A percentile compares a stretch with the other conserved stretches of the same genome.
These are phyloP conservation scores for Cicer chorassanicum DNA, from an alignment of 306 rosid genomes.

Conservation along the genomic window DNA sequence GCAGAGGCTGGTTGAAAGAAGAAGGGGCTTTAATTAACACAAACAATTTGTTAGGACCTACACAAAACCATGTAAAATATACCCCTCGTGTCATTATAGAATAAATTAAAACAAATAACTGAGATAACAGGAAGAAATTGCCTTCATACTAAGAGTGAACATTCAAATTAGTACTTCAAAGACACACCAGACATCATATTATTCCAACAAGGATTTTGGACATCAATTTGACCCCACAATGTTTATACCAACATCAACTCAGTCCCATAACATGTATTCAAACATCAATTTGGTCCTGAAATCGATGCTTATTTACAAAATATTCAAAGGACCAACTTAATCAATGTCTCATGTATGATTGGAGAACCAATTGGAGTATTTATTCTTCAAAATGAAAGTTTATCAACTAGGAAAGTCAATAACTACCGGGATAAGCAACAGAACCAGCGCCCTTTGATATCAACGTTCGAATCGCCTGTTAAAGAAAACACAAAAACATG, in stretches of 20 bases:
- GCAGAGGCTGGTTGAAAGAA: conserved; percentile 72
- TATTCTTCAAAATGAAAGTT: not conserved
- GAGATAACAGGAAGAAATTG: conserved; percentile 9
- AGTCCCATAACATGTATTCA: not conserved
- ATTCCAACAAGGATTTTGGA: conserved; percentile 17
- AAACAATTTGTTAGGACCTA: conserved; percentile 78
- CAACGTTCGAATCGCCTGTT: conserved; percentile 78
- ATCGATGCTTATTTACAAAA: conserved; percentile 11
- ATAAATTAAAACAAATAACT: conserved; percentile 33
- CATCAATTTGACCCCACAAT: not conserved
- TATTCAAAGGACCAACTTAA: conserved; percentile 7
- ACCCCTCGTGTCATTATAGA: conserved; percentile 10
- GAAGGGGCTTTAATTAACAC: conserved; percentile 82
- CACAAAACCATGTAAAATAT: conserved; percentile 22
- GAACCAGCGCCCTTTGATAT: conserved; percentile 81
- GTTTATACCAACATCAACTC: not conserved
- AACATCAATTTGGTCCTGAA: conserved; percentile 20
- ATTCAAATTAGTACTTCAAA: conserved; percentile 26
- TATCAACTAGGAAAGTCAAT: conserved; percentile 23
- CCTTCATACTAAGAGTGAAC: not conserved
- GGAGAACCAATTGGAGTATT: conserved; percentile 28
- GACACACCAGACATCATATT: not conserved
- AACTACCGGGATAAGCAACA: conserved; percentile 70
- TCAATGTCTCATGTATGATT: conserved; percentile 12
- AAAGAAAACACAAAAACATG: conserved; percentile 41